phyloP scores from a whole-genome alignment of 768 basidiomycete genomes.

The Neoboletus brunneissimus region DNA sequence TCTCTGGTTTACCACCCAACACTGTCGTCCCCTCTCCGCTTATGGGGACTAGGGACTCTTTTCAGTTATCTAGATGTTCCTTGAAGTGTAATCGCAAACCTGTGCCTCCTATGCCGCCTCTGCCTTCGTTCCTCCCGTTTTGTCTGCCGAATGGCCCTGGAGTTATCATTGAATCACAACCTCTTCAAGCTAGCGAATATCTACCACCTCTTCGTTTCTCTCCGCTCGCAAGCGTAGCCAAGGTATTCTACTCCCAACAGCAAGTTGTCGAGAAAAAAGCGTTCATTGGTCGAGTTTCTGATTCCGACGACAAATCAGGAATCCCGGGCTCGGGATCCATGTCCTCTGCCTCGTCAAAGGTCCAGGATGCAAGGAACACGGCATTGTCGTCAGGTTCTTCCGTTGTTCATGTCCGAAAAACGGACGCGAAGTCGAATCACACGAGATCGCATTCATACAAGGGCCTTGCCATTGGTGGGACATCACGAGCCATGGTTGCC shows the following conservation, averaged over 20 bases:
- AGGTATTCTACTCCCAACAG: slow-evolving; percentile 1
- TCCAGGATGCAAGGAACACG: not conserved
- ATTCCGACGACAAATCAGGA: not conserved
- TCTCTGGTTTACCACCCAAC: slow-evolving; percentile 23
- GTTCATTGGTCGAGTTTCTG: not conserved
- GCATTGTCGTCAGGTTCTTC: not conserved
- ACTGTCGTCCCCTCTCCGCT: slow-evolving; percentile 20
- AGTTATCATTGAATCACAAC: not conserved
- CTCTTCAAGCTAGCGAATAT: not conserved
- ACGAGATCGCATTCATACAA: slow-evolving; percentile 12
- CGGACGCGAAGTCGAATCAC: slow-evolving; percentile 1
- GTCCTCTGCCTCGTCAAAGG: not conserved
- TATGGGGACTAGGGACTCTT: slow-evolving; percentile 25
- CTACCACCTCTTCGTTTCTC: slow-evolving; percentile 23
- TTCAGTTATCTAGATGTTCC: slow-evolving; percentile 25
- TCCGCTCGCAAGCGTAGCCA: slow-evolving; percentile 11
- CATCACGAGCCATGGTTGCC: not conserved
- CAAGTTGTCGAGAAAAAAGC: not conserved
- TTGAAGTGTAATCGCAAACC: slow-evolving; percentile 16
- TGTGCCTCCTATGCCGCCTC: slow-evolving; percentile 18
- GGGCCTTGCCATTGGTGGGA: slow-evolving; percentile 6
- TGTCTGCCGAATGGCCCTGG: not conserved
- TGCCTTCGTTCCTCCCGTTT: slow-evolving; percentile 19
- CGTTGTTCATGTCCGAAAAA: not conserved
- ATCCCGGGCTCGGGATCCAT: not conserved